Base-by-base conservation (phyloP, 441 rosid species). In the Erysimum cheiri region DNA sequence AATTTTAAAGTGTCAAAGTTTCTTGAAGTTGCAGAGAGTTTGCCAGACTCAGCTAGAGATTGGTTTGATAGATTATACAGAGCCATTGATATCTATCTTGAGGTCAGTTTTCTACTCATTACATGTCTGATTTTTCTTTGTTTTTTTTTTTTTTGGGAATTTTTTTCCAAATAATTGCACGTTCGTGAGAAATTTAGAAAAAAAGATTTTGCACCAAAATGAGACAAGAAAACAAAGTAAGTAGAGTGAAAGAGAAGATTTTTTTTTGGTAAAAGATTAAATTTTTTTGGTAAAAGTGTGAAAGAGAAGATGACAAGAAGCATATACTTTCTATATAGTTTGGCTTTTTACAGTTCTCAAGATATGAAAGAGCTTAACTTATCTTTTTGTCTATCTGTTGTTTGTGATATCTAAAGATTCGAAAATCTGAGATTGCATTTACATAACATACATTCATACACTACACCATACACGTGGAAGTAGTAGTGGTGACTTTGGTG, bases 1-100 rank as follows among this genome's bases (percentile, higher is more conserved):
- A 88, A 82, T 68, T 82, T 88, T 6, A 82, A 80, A 74, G 72
- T 78, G 43, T 82, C 90, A 4, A 88, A 83, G 77, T 85, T 91
- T 67, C 84, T 90, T 52, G 77, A 81, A 14, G 89, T 87, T 75
- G 91, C 85, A 14, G 88, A 87, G 80, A 85, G 85, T 78, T 82
- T 88, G 69, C 97, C 97, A 9, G 89, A 85, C 71, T 68, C 83
- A 53, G 90, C 90, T 10, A 82, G 91, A 75, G 90, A 88, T 73
- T 81, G 87, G 80, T 87, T 81, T 69, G 93, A 88, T 80, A 90
- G 88, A 39, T 83, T 91, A 64, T 88, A 87, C 83, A 83, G 78
- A 82, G 88, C 95, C 59, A 83, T 91, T 70, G 91, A 91, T 58
- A 83, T 85, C 77, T 91, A 82, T 79, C 90, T 88, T 26, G 82